A percentile compares a stretch with the other conserved stretches of the same genome.
These are phyloP conservation scores for Backusella sp. DNA, from an alignment of 192 early-diverging fungal species.

Conservation along the genomic window DNA sequence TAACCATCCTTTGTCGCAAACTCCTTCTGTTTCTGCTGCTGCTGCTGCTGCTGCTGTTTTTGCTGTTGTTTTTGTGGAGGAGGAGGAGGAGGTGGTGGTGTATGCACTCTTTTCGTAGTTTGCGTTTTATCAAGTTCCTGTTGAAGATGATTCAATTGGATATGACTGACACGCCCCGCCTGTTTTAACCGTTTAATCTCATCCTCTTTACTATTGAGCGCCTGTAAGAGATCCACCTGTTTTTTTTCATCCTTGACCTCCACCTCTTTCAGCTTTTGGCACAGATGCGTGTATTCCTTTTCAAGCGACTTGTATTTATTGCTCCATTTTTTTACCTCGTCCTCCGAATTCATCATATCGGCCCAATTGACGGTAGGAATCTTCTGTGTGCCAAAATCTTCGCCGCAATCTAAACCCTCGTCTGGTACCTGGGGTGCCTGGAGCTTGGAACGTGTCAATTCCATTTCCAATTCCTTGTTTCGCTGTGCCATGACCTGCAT, in stretches of 20 bases:
- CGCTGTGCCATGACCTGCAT: not conserved
- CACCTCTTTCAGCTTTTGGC: not conserved
- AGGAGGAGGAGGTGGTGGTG: too few species aligned
- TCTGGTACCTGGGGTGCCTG: not conserved
- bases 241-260: slow-evolving; percentile 4
- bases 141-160: slow-evolving; percentile 16
- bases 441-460: not conserved
- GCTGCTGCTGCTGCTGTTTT: too few species aligned
- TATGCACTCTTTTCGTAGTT: not conserved
- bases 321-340: slow-evolving; percentile 10
- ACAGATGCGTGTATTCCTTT: not conserved
- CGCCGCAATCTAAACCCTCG: not conserved
- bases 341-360: slow-evolving; percentile 18
- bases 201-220: not conserved
- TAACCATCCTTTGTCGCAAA: slow-evolving; percentile 10
- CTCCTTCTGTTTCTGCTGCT: not conserved
- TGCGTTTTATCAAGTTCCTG: slow-evolving; percentile 4
- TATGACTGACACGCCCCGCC: not conserved
- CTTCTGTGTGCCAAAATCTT: slow-evolving; percentile 2
- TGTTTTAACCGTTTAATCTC: slow-evolving; percentile 14
- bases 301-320: slow-evolving; percentile 2
- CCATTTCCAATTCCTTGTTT: not conserved
- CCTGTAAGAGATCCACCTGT: not conserved
- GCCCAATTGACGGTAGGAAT: not conserved
- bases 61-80: too few species aligned